Evolutionary conservation across 306 rosid species (phyloP).

Genomic region (Senna siamea): DNA sequence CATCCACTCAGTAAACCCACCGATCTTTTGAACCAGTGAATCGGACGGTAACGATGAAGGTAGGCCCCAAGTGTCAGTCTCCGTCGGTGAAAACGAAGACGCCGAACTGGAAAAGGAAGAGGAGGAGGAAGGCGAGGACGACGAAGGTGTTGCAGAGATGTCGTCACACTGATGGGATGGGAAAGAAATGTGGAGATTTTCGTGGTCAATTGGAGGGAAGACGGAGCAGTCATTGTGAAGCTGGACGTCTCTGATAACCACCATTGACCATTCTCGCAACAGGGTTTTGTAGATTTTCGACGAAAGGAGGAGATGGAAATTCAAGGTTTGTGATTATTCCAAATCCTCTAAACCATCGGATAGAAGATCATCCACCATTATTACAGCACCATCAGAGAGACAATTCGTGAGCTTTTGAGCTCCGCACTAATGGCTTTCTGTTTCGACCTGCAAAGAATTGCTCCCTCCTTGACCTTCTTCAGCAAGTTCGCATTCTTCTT

Average conservation of each 20-base stretch:
- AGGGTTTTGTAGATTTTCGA: neutral
- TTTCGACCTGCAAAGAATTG: neutral
- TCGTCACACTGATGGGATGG: conserved; percentile 42
- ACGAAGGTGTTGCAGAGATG: conserved; percentile 2
- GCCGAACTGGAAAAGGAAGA: conserved; percentile 18
- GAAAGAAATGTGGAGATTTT: conserved; percentile 41
- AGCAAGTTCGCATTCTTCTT: neutral
- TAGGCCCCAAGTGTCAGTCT: conserved; percentile 45
- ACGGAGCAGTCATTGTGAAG: conserved; percentile 7
- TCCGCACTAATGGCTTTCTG: neutral
- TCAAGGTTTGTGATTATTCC: neutral
- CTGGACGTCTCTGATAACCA: conserved; percentile 26
- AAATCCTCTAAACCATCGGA: neutral
- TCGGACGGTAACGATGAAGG: conserved; percentile 36
- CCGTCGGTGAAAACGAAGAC: conserved; percentile 52
- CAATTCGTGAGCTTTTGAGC: neutral
- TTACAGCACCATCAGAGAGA: neutral
- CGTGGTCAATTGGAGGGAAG: conserved; percentile 50
- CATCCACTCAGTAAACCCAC: conserved; percentile 45
- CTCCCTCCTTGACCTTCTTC: neutral
- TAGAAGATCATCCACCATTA: neutral
- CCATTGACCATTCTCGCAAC: conserved; percentile 27
- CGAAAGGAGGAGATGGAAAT: neutral
- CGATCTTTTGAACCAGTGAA: conserved; percentile 34
- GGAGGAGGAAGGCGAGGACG: neutral